Base-by-base conservation (phyloP, 768 basidiomycete species). In the Boletus rubroflammeus region DNA sequence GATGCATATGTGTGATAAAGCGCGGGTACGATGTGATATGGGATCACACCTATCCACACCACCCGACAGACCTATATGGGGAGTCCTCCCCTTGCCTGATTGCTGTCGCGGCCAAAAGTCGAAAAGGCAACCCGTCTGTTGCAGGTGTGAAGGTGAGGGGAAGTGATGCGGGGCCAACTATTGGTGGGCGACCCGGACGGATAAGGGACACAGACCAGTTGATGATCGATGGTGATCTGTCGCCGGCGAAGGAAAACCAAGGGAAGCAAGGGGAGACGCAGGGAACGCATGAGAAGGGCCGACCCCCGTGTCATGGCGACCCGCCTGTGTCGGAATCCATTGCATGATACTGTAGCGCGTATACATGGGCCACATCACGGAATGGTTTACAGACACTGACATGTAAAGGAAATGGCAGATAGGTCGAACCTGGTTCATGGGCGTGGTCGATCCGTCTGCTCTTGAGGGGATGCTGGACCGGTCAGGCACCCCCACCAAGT, bases 381-480 rank as follows among this genome's bases (percentile, higher is more conserved):
- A 52, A 50, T 23, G 36, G 32, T 39, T 29, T 36, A 34, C 14
- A 6, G 25, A 42, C 31, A 50, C 17, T 34, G 59, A 39, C 44
- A 38, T 15, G 47, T 23, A 40, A 25, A 21, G 21, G n/a, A n/a
- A n/a, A n/a, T n/a, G n/a, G n/a, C n/a, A n/a, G n/a, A n/a, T n/a
- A n/a, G n/a, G n/a, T n/a, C n/a, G n/a, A n/a, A n/a, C n/a, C n/a
- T n/a, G n/a, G 15, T 51, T 64, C 50, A 60, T n/a, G 28, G 29
- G 25, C 13, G 57, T 13, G 49, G 42, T 55, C 21, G 51, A 17
- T 51, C 51, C 13, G 44, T 55, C 13, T 32, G 60, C 21, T 54
- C 43, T 28, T 17, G 60, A 31, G 47, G 26, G 32, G 51, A 35
- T 28, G 51, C 58, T 55, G 46, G 17, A 35, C 46, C 32, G 2